A percentile compares a stretch with the other conserved stretches of the same genome.
Evolutionary conservation across 2,329 filamentous ascomycete species (phyloP).

Genomic region (Claviceps capensis): DNA sequence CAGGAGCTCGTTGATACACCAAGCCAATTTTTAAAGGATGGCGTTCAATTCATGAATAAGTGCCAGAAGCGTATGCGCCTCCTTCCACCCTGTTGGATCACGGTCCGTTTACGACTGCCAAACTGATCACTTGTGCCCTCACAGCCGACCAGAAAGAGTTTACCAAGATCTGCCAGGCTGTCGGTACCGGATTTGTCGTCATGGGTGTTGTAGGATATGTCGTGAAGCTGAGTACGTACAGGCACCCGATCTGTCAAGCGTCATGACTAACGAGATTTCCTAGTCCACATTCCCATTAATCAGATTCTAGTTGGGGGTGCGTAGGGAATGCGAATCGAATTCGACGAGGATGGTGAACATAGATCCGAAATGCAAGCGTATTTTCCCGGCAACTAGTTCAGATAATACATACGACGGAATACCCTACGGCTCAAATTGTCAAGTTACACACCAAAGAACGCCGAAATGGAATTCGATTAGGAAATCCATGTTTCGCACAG

Average conservation of each 20-base stretch:
- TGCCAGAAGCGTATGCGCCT: slow-evolving; percentile 46
- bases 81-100: background rate
- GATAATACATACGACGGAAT: background rate
- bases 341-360: background rate
- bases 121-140: background rate
- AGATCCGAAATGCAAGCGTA: background rate
- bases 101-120: background rate
- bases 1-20: slow-evolving; percentile 59
- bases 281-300: slow-evolving; percentile 58
- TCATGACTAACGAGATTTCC: background rate
- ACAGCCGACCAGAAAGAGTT: slow-evolving; percentile 30
- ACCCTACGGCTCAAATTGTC: background rate
- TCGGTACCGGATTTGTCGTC: slow-evolving; percentile 55
- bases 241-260: background rate
- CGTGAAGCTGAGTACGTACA: slow-evolving; percentile 49
- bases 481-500: background rate
- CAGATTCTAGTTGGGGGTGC: slow-evolving; percentile 55
- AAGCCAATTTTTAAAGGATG: slow-evolving; percentile 48
- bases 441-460: background rate
- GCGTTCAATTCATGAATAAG: slow-evolving; percentile 47
- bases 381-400: background rate
- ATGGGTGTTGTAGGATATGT: slow-evolving; percentile 59
- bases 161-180: slow-evolving; percentile 38
- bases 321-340: slow-evolving; percentile 22
- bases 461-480: background rate